Conservation (phyloP, 2,329 filamentous ascomycete genomes). For the Phialophora chinensis region DNA sequence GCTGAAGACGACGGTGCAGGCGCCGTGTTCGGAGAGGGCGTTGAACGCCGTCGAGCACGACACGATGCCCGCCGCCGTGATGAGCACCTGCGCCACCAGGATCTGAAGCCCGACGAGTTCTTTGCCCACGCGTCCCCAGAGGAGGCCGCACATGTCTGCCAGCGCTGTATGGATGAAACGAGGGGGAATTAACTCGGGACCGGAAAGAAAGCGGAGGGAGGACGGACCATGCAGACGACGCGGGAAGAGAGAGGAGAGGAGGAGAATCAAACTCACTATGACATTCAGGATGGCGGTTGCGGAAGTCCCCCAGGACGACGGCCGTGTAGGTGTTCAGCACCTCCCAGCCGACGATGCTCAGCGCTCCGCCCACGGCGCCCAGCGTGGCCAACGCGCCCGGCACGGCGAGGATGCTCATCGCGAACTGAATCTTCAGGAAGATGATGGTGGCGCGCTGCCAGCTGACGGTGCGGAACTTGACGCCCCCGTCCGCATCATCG, state of each 20-base stretch:
- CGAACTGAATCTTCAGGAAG: slow-evolving; percentile 57
- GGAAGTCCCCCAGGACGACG: slow-evolving; percentile 59
- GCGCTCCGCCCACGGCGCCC: slow-evolving; percentile 55
- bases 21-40: slow-evolving; percentile 49
- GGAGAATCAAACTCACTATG: slow-evolving; percentile 44
- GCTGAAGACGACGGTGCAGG: slow-evolving; percentile 42
- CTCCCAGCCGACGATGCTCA: slow-evolving; percentile 57
- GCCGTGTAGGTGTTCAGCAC: slow-evolving; percentile 53
- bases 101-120: slow-evolving; percentile 18
- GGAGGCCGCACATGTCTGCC: slow-evolving; percentile 55
- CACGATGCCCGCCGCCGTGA: slow-evolving; percentile 52
- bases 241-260: not conserved
- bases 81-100: slow-evolving; percentile 41
- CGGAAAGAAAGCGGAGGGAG: slow-evolving; percentile 44
- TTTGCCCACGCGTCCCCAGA: slow-evolving; percentile 23
- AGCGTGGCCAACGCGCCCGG: slow-evolving; percentile 55
- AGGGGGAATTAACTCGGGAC: not conserved
- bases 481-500: slow-evolving; percentile 52
- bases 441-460: slow-evolving; percentile 61
- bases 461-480: slow-evolving; percentile 61
- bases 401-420: slow-evolving; percentile 57
- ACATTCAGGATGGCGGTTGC: slow-evolving; percentile 58
- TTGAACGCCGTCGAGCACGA: slow-evolving; percentile 52
- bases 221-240: not conserved
- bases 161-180: not conserved